A percentile compares a stretch with the other conserved stretches of the same genome.
These are phyloP conservation scores for Silene uniflora DNA, from an alignment of 148 eudicot species.

Conservation along the genomic window DNA sequence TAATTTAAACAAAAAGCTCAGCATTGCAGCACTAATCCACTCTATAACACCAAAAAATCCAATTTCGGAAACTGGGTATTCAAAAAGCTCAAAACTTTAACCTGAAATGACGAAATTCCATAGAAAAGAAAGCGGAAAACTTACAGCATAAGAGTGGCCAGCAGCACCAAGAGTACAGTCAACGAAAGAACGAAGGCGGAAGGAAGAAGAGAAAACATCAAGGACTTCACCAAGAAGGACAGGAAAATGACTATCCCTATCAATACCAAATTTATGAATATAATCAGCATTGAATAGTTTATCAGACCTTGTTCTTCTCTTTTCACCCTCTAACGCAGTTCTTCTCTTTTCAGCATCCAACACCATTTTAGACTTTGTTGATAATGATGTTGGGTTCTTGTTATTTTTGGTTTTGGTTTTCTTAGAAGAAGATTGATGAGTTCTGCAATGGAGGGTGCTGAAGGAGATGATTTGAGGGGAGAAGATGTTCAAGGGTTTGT, in stretches of 20 bases:
- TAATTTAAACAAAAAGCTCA: too few relatives aligned
- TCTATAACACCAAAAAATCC: background rate
- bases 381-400: background rate
- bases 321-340: constrained; percentile 42
- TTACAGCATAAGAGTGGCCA: constrained; percentile 82
- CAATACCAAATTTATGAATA: constrained; percentile 42
- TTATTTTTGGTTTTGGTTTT: constrained; percentile 18
- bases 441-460: constrained; percentile 16
- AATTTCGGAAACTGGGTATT: constrained; percentile 2
- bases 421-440: constrained; percentile 1
- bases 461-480: constrained; percentile 24
- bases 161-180: constrained; percentile 97
- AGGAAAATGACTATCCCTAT: constrained; percentile 60
- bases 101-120: background rate
- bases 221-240: constrained; percentile 88
- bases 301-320: constrained; percentile 75
- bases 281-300: constrained; percentile 56
- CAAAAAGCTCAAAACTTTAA: background rate
- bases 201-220: constrained; percentile 56
- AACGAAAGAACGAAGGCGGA: constrained; percentile 54
- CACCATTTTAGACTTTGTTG: constrained; percentile 18
- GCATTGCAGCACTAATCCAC: too few relatives aligned
- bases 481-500: constrained; percentile 13
- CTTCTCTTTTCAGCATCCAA: too few relatives aligned
- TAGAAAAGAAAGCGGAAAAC: constrained; percentile 17